Evolutionary conservation across 371 early-diverging fungal species (phyloP).

Genomic region (Sporodiniella umbellata): DNA sequence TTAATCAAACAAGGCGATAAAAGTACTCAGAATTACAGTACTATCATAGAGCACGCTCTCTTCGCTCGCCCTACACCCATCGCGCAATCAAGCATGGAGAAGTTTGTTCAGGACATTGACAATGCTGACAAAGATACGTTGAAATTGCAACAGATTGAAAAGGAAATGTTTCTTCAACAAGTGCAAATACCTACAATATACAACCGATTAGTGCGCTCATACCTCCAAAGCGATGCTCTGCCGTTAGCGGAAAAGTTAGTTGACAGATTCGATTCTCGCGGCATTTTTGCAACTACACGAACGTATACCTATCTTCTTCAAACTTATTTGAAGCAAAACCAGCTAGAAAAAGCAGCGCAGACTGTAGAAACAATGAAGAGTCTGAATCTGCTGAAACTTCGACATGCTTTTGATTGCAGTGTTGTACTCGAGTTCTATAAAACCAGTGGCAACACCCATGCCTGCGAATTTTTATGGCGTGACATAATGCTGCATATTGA

Average conservation of each 20-base stretch:
- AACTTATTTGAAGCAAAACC: slow-evolving; percentile 22
- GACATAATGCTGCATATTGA: slow-evolving; percentile 25
- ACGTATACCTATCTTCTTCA: slow-evolving; percentile 36
- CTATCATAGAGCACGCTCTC: slow-evolving; percentile 44
- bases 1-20: slow-evolving; percentile 26
- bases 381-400: slow-evolving; percentile 12
- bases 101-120: slow-evolving; percentile 24
- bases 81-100: slow-evolving; percentile 16
- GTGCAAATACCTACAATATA: slow-evolving; percentile 22
- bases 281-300: slow-evolving; percentile 33
- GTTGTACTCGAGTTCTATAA: slow-evolving; percentile 30
- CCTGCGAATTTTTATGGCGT: slow-evolving; percentile 41
- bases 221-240: slow-evolving; percentile 16
- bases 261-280: slow-evolving; percentile 6
- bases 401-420: slow-evolving; percentile 31
- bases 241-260: slow-evolving; percentile 23
- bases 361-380: slow-evolving; percentile 31
- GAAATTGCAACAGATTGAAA: slow-evolving; percentile 12
- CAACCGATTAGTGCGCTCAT: slow-evolving; percentile 40
- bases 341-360: slow-evolving; percentile 13
- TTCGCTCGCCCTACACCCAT: slow-evolving; percentile 7
- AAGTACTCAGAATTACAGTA: slow-evolving; percentile 29
- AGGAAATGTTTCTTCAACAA: slow-evolving; percentile 19
- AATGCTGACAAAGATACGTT: slow-evolving; percentile 18
- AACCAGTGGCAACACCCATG: slow-evolving; percentile 24